These are phyloP conservation scores for Cardamine resedifolia DNA, from an alignment of 345 rosid species.

Conservation along the genomic window DNA sequence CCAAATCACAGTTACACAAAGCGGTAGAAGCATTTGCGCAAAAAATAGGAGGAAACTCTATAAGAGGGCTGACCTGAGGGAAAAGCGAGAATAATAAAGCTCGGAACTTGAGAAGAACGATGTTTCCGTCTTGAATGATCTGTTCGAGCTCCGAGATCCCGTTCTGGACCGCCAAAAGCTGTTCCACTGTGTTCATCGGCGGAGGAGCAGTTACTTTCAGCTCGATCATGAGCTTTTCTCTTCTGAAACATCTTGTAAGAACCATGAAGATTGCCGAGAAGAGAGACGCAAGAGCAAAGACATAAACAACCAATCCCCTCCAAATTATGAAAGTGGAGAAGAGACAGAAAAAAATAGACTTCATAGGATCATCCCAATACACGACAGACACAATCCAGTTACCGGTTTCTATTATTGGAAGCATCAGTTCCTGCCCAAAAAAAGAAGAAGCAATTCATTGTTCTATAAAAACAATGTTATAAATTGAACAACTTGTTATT, in stretches of 20 bases:
- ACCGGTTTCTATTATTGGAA: constrained; percentile 67
- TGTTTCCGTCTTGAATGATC: constrained; percentile 79
- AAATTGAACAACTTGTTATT: neutral
- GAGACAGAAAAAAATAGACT: constrained; percentile 76
- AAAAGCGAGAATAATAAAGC: constrained; percentile 68
- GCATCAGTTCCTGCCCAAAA: constrained; percentile 71
- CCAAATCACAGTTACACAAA: neutral
- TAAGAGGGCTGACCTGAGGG: constrained; percentile 58
- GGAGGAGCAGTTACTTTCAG: constrained; percentile 84
- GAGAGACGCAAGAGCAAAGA: constrained; percentile 45
- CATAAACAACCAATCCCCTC: constrained; percentile 80
- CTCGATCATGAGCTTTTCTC: constrained; percentile 54
- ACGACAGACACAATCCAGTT: constrained; percentile 56
- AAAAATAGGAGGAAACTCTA: neutral
- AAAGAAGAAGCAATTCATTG: neutral
- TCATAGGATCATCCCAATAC: constrained; percentile 75
- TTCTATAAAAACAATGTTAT: neutral
- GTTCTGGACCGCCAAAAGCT: constrained; percentile 89
- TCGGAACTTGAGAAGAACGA: constrained; percentile 80
- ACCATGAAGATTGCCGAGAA: constrained; percentile 65
- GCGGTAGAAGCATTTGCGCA: neutral
- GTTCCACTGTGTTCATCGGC: constrained; percentile 87
- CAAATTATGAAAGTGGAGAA: constrained; percentile 53
- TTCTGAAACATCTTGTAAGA: constrained; percentile 56
- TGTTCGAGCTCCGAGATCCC: constrained; percentile 78